Evolutionary conservation across 1,139 yeast species (phyloP).

Genomic region (Pichia sp.): DNA sequence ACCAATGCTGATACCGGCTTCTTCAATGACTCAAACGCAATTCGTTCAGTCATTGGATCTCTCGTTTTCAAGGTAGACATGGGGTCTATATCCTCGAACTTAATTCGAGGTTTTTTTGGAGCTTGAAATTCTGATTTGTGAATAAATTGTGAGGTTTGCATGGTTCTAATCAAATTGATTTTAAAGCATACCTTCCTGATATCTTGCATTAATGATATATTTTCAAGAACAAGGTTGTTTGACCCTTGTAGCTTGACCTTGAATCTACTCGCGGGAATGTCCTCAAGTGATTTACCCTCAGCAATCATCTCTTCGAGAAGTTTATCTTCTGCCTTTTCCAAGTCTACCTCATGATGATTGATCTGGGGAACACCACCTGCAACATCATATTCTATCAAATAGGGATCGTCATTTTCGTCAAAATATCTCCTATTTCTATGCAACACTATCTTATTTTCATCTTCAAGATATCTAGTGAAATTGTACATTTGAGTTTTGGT

Average conservation of each 20-base stretch:
- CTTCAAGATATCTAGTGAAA: constrained; percentile 38
- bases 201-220: constrained; percentile 76
- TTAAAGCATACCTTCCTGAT: constrained; percentile 84
- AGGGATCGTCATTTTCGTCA: constrained; percentile 58
- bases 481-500: constrained; percentile 55
- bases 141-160: constrained; percentile 78
- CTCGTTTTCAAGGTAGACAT: constrained; percentile 69
- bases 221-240: constrained; percentile 52
- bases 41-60: constrained; percentile 46
- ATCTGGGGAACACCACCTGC: constrained; percentile 74
- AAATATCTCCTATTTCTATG: constrained; percentile 32
- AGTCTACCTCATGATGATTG: constrained; percentile 44
- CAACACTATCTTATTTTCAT: constrained; percentile 24
- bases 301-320: constrained; percentile 27
- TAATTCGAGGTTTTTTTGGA: constrained; percentile 55
- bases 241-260: constrained; percentile 46
- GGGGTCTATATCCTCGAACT: constrained; percentile 71
- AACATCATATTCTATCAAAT: constrained; percentile 77
- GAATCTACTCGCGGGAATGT: constrained; percentile 34
- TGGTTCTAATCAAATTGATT: constrained; percentile 78
- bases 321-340: constrained; percentile 45
- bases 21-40: constrained; percentile 61
- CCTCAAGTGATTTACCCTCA: constrained; percentile 26
- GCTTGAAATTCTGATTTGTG: constrained; percentile 70
- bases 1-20: constrained; percentile 71